These are phyloP conservation scores for Aspergillus sp. DNA, from an alignment of 2,329 filamentous ascomycete species.

Conservation along the genomic window DNA sequence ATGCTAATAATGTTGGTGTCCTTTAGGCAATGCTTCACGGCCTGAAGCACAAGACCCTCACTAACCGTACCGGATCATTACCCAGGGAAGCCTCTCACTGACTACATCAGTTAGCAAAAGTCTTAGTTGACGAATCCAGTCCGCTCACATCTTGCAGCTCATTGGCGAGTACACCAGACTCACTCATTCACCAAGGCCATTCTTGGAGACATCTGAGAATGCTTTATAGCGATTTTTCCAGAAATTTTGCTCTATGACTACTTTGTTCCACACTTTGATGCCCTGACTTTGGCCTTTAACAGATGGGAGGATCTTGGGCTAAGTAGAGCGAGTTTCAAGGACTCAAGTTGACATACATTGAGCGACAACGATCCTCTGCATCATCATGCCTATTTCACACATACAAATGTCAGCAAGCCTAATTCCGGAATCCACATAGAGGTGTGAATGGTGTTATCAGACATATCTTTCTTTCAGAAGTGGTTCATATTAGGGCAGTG, in stretches of 20 bases:
- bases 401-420: too few species aligned
- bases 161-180: conserved; percentile 1
- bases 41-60: conserved; percentile 1
- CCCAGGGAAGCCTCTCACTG: conserved; percentile 13
- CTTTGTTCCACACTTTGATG: background rate
- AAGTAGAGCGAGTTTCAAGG: too few species aligned
- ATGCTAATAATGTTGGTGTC: background rate
- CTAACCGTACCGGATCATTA: conserved; percentile 11
- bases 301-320: too few species aligned
- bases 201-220: conserved; percentile 1
- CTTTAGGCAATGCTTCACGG: background rate
- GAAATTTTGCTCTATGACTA: conserved; percentile 1
- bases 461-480: too few species aligned
- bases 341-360: too few species aligned
- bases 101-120: conserved; percentile 5
- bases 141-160: conserved; percentile 2
- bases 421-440: too few species aligned
- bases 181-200: conserved; percentile 2
- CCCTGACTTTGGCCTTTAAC: too few species aligned
- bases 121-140: background rate
- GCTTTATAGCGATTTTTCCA: background rate
- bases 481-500: too few species aligned
- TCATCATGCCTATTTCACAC: too few species aligned
- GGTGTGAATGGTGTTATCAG: too few species aligned
- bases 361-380: too few species aligned